phyloP scores from a whole-genome alignment of 495 filamentous ascomycete genomes.

The Rhypophila decipiens region DNA sequence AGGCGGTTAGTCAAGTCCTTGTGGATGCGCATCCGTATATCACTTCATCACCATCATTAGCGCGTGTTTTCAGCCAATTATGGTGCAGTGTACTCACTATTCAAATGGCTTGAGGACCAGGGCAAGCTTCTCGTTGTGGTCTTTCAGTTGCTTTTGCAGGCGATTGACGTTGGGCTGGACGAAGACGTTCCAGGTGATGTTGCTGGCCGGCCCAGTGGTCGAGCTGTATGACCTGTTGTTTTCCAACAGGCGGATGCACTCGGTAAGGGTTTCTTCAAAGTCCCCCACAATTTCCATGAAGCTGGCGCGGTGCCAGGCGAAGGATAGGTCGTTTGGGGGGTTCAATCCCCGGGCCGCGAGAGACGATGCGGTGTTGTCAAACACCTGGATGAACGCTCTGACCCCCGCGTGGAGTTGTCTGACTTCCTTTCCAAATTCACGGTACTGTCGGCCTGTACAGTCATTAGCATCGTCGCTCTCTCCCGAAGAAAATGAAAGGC shows the following conservation, averaged over 20 bases:
- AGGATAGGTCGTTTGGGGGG: not conserved
- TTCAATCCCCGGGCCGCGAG: not conserved
- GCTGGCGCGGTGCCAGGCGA: constrained; percentile 1
- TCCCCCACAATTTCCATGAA: constrained; percentile 7
- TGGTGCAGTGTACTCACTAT: not conserved
- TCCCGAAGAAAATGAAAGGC: too few relatives aligned
- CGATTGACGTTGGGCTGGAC: constrained; percentile 6
- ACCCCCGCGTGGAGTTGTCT: constrained; percentile 1
- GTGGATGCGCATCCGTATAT: constrained; percentile 6
- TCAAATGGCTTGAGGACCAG: constrained; percentile 3
- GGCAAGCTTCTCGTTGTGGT: constrained; percentile 5
- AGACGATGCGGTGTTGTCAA: not conserved
- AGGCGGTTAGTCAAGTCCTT: not conserved
- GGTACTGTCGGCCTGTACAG: constrained; percentile 1
- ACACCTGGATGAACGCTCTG: too few relatives aligned
- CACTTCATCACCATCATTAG: too few relatives aligned
- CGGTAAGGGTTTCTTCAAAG: constrained; percentile 3
- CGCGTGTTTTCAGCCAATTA: too few relatives aligned
- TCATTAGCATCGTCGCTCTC: not conserved
- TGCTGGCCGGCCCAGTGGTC: not conserved
- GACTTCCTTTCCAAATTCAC: constrained; percentile 6
- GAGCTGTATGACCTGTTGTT: constrained; percentile 4
- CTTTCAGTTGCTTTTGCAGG: not conserved
- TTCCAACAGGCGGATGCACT: constrained; percentile 2
- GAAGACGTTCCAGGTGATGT: constrained; percentile 5